These are phyloP conservation scores for Leptodermis oblonga DNA, from an alignment of 257 asterid species.

Conservation along the genomic window DNA sequence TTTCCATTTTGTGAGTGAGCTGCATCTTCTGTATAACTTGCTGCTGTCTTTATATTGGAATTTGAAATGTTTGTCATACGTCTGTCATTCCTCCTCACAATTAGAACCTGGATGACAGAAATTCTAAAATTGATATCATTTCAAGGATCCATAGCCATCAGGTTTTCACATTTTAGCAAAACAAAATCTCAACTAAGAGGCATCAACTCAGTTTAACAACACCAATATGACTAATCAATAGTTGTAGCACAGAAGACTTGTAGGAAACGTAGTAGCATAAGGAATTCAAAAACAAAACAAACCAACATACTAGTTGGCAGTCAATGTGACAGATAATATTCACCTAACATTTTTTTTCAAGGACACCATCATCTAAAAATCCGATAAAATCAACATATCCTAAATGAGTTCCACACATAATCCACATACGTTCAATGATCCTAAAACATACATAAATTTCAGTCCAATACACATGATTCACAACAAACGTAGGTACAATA, in stretches of 20 bases:
- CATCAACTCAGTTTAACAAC: background rate
- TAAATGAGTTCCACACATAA: background rate
- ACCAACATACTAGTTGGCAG: background rate
- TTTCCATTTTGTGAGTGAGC: slow-evolving; percentile 39
- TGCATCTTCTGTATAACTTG: slow-evolving; percentile 44
- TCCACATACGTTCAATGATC: background rate
- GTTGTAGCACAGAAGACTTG: background rate
- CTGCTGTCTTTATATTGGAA: slow-evolving; percentile 31
- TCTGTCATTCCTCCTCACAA: slow-evolving; percentile 47
- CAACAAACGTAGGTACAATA: background rate
- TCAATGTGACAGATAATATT: background rate
- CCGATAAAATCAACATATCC: background rate
- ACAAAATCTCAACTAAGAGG: background rate
- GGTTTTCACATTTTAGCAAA: background rate
- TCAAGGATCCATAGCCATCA: background rate
- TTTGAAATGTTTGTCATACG: slow-evolving; percentile 32
- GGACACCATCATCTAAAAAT: background rate
- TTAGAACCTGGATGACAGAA: slow-evolving; percentile 34
- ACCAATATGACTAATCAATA: background rate
- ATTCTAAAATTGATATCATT: slow-evolving; percentile 19
- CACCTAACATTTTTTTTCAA: background rate
- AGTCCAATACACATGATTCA: background rate
- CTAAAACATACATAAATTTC: background rate
- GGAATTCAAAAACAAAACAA: background rate
- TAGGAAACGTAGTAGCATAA: background rate